Percentiles rank a stretch among this genome's conserved stretches.
These are phyloP conservation scores for Dimargaris verticillata DNA, from an alignment of 192 early-diverging fungal species.

Conservation along the genomic window DNA sequence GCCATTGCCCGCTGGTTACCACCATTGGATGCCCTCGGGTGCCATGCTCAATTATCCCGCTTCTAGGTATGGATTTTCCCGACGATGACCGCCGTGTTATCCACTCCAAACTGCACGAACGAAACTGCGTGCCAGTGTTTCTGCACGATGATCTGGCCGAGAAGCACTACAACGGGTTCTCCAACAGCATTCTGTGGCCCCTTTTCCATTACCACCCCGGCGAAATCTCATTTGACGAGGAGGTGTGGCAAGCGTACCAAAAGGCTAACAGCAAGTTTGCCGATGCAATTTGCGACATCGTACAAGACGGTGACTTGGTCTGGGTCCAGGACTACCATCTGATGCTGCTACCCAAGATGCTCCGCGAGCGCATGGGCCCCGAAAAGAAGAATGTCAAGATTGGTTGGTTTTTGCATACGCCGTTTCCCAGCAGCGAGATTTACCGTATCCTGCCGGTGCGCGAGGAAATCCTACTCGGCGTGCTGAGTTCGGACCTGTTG, in stretches of 20 bases:
- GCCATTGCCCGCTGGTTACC: too few relatives aligned
- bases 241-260: conserved; percentile 90
- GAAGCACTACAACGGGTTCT: conserved; percentile 96
- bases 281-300: conserved; percentile 66
- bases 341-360: conserved; percentile 82
- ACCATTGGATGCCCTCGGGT: too few relatives aligned
- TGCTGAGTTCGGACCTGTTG: conserved; percentile 79
- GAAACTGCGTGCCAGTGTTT: conserved; percentile 87
- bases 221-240: conserved; percentile 91
- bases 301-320: conserved; percentile 76
- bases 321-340: conserved; percentile 97
- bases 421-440: conserved; percentile 92
- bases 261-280: conserved; percentile 86
- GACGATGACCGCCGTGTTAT: conserved; percentile 58
- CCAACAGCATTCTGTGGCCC: conserved; percentile 98
- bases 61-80: conserved; percentile 62
- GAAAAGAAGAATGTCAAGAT: conserved; percentile 69
- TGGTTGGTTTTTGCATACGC: conserved; percentile 97
- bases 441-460: conserved; percentile 94
- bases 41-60: too few relatives aligned
- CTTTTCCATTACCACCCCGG: conserved; percentile 99
- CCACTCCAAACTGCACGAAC: conserved; percentile 50
- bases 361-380: conserved; percentile 48
- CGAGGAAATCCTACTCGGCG: conserved; percentile 81
- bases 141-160: conserved; percentile 85